A percentile compares a stretch with the other conserved stretches of the same genome.
These are phyloP conservation scores for Epichloe bromicola DNA, from an alignment of 2,329 filamentous ascomycete species.

Conservation along the genomic window DNA sequence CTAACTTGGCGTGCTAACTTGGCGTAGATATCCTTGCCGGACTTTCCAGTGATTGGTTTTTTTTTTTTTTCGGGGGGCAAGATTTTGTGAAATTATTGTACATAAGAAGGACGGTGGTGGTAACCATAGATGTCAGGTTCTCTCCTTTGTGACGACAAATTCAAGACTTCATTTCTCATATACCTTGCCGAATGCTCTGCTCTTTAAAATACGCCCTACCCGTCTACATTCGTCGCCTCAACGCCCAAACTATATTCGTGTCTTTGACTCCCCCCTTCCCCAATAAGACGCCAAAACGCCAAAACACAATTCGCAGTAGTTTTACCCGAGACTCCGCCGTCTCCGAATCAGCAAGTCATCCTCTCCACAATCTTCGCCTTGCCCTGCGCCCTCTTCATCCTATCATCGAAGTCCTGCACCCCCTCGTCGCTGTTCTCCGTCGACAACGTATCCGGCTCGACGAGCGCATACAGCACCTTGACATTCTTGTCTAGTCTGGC, in stretches of 20 bases:
- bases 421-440: conserved; percentile 78
- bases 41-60: conserved; percentile 44
- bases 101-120: conserved; percentile 1
- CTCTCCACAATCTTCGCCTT: conserved; percentile 80
- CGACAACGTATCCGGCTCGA: conserved; percentile 64
- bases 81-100: conserved; percentile 11
- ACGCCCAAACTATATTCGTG: no score
- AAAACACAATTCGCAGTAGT: background rate
- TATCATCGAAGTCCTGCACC: conserved; percentile 83
- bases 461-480: conserved; percentile 58
- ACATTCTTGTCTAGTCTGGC: conserved; percentile 66
- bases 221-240: no score
- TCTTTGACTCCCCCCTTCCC: no score
- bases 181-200: no score
- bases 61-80: no score
- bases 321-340: background rate
- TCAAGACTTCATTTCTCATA: background rate
- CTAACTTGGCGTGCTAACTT: conserved; percentile 23
- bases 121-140: background rate
- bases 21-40: conserved; percentile 49
- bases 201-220: no score
- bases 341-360: conserved; percentile 29
- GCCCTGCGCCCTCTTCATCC: conserved; percentile 67
- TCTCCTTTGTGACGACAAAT: background rate
- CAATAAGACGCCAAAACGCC: background rate